Evolutionary conservation across 73 alveolate genomes (phyloP).

Genomic region (Paramecium sonneborni): DNA sequence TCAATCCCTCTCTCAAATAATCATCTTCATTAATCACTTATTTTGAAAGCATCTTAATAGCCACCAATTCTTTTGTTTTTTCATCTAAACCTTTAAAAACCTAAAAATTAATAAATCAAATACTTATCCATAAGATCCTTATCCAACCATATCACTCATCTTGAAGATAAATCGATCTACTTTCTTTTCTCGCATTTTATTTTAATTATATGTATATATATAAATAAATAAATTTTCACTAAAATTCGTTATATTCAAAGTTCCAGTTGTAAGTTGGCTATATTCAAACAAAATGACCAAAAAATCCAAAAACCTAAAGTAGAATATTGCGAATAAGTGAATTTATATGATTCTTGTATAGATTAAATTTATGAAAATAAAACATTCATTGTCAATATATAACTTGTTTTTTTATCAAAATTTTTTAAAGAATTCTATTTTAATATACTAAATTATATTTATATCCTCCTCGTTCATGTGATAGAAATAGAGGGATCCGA

Average conservation of each 20-base stretch:
- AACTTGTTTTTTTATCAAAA: neutral
- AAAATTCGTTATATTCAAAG: neutral
- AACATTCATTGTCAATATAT: neutral
- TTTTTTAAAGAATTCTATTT: neutral
- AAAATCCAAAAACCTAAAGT: neutral
- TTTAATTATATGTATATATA: neutral
- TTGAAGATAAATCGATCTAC: conserved; percentile 40
- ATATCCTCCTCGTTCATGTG: too few species aligned
- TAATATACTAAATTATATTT: neutral
- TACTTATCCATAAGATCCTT: conserved; percentile 51
- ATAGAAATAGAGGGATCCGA: neutral
- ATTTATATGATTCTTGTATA: neutral
- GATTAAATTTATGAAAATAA: neutral
- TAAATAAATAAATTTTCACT: neutral
- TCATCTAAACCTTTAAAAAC: conserved; percentile 64
- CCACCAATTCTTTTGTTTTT: conserved; percentile 50
- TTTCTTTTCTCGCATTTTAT: conserved; percentile 36
- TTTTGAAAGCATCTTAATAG: conserved; percentile 67
- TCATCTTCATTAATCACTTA: conserved; percentile 42
- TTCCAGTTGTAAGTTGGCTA: neutral
- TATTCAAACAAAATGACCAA: neutral
- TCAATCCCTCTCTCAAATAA: conserved; percentile 43
- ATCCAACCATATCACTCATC: conserved; percentile 6
- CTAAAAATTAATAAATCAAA: neutral
- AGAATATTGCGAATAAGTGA: neutral